Evolutionary conservation across 208 protist species (phyloP), one percentile per base, ranked within the genome.

Genomic region (Leishmania amazonensis): DNA sequence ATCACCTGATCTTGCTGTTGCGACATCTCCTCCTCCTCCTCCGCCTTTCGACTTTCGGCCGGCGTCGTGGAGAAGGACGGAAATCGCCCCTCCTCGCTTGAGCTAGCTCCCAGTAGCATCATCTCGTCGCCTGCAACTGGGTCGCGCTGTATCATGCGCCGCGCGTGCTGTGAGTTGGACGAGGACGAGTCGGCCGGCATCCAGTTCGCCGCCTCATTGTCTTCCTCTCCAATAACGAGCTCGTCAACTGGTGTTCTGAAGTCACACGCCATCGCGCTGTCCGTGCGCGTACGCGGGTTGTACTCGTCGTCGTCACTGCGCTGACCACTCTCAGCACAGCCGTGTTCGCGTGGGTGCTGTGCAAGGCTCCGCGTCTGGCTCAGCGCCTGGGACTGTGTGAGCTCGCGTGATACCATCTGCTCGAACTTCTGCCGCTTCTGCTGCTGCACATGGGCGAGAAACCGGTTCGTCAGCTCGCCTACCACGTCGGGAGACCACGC

Each of bases 141-240:
- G 38, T 82, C 85, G 35, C 78, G 81, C 49, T 62, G 58, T 31
- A 76, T 42, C 53, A 81, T 76, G 35, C 85, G 85, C 24, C 85
- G 75, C 17, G 73, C 80, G 64, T 88, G 75, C 76, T 57, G 68
- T 19, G 81, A 85, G 19, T 65, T 81, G 4, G 83, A 51, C 45
- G 78, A 79, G 2, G 64, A 54, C 31, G 76, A 71, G 9, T 77
- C 84, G 4, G 67, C 77, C 2, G 86, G 86, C 79, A 89, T 84
- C 86, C 86, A 89, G 79, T 86, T 89, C 17, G 83, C 74, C 49
- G 83, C 84, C 35, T 90, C 79, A 47, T 85, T 85, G 62, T 88
- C 81, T 24, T 94, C 91, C 35, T 93, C 92, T 35, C 87, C 87
- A 80, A 95, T 94, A 57, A 95, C 85, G 64, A 95, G 90, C 83